phyloP scores from a whole-genome alignment of 306 rosid species.

The Astragalus glycyphyllos region DNA sequence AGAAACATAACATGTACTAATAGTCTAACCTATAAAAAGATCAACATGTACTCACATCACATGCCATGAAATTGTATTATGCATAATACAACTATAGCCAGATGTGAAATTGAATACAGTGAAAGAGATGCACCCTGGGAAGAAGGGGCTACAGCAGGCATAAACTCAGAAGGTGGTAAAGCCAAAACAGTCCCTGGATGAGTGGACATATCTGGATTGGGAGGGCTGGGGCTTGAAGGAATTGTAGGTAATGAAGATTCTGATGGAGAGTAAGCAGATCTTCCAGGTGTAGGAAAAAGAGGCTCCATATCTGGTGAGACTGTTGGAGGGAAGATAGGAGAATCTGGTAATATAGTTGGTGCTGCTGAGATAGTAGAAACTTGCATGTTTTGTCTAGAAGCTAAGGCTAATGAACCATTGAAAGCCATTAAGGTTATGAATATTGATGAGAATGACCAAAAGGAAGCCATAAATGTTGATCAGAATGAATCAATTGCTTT shows the following conservation, averaged over 20 bases:
- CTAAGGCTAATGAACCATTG: constrained; percentile 28
- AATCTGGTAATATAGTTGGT: constrained; percentile 48
- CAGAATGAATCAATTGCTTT: constrained; percentile 36
- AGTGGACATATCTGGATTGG: constrained; percentile 43
- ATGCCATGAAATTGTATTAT: constrained; percentile 46
- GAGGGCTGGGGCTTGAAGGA: constrained; percentile 59
- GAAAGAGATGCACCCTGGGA: constrained; percentile 43
- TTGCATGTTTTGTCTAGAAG: constrained; percentile 37
- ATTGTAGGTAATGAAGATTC: constrained; percentile 55
- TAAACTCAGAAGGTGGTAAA: constrained; percentile 46
- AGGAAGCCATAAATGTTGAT: constrained; percentile 54
- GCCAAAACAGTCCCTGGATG: constrained; percentile 44
- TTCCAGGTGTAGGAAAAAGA: constrained; percentile 51
- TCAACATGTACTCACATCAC: constrained; percentile 43
- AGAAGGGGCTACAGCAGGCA: constrained; percentile 49
- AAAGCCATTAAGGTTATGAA: constrained; percentile 43
- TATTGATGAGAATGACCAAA: constrained; percentile 43
- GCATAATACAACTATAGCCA: constrained; percentile 40
- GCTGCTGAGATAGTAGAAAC: constrained; percentile 56
- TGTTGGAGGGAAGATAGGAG: constrained; percentile 44
- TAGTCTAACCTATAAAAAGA: not conserved
- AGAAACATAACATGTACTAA: not conserved
- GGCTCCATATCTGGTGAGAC: constrained; percentile 60
- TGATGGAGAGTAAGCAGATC: constrained; percentile 47
- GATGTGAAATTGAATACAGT: constrained; percentile 35